These are phyloP conservation scores for Decorospora gaudefroyi DNA, from an alignment of 2,329 filamentous ascomycete species.

Conservation along the genomic window DNA sequence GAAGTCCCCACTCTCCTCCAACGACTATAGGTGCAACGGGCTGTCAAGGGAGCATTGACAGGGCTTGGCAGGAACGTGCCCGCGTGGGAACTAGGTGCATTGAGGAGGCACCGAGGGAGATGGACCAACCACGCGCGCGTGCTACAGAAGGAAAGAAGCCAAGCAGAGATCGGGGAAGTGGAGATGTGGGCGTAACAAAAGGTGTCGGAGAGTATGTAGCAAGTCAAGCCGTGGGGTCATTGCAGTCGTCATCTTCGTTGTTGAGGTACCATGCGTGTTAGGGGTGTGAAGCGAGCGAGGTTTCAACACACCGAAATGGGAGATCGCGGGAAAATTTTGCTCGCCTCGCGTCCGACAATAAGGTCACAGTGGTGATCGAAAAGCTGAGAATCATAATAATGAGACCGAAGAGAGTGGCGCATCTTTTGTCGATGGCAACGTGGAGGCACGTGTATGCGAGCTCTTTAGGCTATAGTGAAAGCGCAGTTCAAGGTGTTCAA, in stretches of 20 bases:
- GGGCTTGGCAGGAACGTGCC: conserved; percentile 11
- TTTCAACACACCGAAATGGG: conserved; percentile 22
- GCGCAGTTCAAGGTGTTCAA: too few relatives aligned
- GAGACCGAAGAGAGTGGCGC: too few relatives aligned
- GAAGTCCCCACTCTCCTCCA: conserved; percentile 22
- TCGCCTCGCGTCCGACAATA: too few relatives aligned
- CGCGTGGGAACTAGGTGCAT: conserved; percentile 4
- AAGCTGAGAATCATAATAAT: too few relatives aligned
- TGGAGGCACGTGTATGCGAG: too few relatives aligned
- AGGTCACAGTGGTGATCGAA: too few relatives aligned
- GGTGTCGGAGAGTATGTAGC: conserved; percentile 25
- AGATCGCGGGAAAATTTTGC: too few relatives aligned
- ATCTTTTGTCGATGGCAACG: too few relatives aligned
- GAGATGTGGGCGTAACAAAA: conserved; percentile 27
- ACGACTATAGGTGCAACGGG: conserved; percentile 17
- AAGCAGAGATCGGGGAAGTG: conserved; percentile 8
- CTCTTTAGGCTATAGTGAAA: too few relatives aligned
- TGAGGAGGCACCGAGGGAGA: not conserved
- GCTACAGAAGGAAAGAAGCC: conserved; percentile 3
- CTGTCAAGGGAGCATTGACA: conserved; percentile 5
- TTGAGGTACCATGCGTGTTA: conserved; percentile 13
- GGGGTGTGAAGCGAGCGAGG: conserved; percentile 23
- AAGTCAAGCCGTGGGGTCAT: conserved; percentile 22
- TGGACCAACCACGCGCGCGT: conserved; percentile 16
- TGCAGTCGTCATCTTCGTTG: conserved; percentile 12